Evolutionary conservation across 345 rosid species (phyloP).

Genomic region (Dipteronia sinensis): DNA sequence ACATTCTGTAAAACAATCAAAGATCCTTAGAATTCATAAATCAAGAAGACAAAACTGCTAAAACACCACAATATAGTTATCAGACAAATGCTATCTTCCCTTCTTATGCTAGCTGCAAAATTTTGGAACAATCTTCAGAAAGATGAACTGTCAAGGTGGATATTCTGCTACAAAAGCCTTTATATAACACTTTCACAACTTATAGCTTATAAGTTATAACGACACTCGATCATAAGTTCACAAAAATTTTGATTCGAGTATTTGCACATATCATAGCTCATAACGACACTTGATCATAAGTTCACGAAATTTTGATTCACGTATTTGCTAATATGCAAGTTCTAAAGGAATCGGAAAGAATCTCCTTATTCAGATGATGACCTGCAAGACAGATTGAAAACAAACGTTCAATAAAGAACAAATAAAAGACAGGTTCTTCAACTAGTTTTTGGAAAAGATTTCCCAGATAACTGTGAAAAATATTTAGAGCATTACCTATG

Average conservation of each 20-base stretch:
- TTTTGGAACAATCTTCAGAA: neutral
- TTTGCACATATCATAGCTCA: neutral
- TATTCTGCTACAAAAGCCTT: neutral
- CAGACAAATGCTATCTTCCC: neutral
- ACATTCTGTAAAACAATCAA: no score
- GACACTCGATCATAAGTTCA: neutral
- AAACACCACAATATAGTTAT: no score
- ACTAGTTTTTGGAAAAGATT: neutral
- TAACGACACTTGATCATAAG: neutral
- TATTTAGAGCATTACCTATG: constrained; percentile 50
- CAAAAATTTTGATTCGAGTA: constrained; percentile 1
- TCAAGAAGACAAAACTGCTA: no score
- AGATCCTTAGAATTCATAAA: no score
- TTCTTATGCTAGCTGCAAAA: neutral
- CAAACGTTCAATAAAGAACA: constrained; percentile 9
- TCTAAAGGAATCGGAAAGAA: constrained; percentile 53
- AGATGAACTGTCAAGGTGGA: neutral
- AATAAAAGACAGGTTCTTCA: neutral
- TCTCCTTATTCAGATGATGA: constrained; percentile 67
- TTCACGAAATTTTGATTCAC: neutral
- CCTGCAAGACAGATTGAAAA: constrained; percentile 45
- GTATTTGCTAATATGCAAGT: constrained; percentile 37
- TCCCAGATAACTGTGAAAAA: neutral
- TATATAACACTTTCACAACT: neutral
- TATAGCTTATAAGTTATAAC: neutral